These are phyloP conservation scores for Pilobolus umbonatus DNA, from an alignment of 192 early-diverging fungal genomes.

Conservation along the genomic window DNA sequence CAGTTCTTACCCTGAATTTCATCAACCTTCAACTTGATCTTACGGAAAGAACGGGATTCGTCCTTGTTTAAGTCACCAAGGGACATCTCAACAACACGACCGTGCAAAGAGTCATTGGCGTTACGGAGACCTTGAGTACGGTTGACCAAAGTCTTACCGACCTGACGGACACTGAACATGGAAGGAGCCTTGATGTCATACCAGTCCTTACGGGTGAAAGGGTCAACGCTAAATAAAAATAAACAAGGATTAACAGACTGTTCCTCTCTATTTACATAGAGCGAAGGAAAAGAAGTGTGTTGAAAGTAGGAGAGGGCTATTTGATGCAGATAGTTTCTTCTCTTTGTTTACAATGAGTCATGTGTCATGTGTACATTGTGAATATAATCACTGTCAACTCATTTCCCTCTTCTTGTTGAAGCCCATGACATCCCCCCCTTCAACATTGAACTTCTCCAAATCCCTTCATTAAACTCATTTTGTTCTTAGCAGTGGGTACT, in stretches of 20 bases:
- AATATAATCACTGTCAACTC: too few relatives aligned
- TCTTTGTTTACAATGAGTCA: too few relatives aligned
- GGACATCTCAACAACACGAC: constrained; percentile 94
- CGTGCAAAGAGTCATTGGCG: constrained; percentile 95
- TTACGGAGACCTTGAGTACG: constrained; percentile 98
- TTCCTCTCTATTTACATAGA: too few relatives aligned
- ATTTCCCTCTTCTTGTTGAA: too few relatives aligned
- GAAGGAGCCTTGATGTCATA: constrained; percentile 99
- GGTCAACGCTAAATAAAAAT: constrained; percentile 74
- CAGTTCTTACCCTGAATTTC: constrained; percentile 98
- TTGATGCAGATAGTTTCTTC: too few relatives aligned
- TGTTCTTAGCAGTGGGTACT: constrained; percentile 27
- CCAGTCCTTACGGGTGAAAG: constrained; percentile 99
- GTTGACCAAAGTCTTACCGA: constrained; percentile 99
- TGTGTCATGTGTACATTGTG: too few relatives aligned
- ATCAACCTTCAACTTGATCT: constrained; percentile 94
- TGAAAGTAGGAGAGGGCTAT: too few relatives aligned
- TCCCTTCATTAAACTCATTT: too few relatives aligned
- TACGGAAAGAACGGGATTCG: constrained; percentile 92
- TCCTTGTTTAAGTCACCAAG: constrained; percentile 94
- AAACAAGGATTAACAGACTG: too few relatives aligned
- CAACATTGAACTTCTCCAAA: too few relatives aligned
- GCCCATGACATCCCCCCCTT: too few relatives aligned
- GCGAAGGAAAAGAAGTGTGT: too few relatives aligned
- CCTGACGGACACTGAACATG: constrained; percentile 89